Base-by-base conservation (phyloP, 2,329 filamentous ascomycete species). In the Calonectria ilicicola region DNA sequence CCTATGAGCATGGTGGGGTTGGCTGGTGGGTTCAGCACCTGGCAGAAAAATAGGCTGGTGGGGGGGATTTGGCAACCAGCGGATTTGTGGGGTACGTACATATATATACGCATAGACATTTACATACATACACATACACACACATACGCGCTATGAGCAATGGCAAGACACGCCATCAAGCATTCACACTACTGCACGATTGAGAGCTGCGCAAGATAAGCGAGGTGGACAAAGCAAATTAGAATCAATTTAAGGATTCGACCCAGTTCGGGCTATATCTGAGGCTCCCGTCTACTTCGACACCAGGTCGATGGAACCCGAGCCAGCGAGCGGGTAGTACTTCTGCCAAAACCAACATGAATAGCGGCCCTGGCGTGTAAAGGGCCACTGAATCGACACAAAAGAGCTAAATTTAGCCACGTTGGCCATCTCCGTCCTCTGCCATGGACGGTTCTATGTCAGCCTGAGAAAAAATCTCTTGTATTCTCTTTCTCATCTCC, bases 1-100 rank as follows among this genome's bases (percentile, higher is more conserved):
- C 49, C 46, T 4, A 46, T 14, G 46, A 44, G 9, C 44, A 69
- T 65, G 72, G 64, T 73, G 72, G 68, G 68, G 71, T 69, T 65
- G 32, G 53, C 53, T 44, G 60, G 60, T 68, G 70, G 70, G 29
- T 32, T 32, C 29, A 32, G 29, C 29, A 32, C 29, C 29, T 32
- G 29, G 29, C 29, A 32, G 9, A 32, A 32, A 32, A 32, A 32
- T 32, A 32, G 56, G 51, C n/a, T 65, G 51, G 68, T 65, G 63
- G 64, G 64, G 64, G 64, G 69, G 62, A 51, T 40, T 40, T 64
- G 40, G 66, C 44, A 44, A 26, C 53, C 38, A 40, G 23, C 56
- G 32, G 67, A 71, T 40, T 40, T 71, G 69, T 71, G 69, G 69
- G 69, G 69, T 67, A 68, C 27, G 26, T 32, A 32, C 10, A 32